Conservation (phyloP, 1,284 basidiomycete genomes). For the Ustilago tritici region DNA sequence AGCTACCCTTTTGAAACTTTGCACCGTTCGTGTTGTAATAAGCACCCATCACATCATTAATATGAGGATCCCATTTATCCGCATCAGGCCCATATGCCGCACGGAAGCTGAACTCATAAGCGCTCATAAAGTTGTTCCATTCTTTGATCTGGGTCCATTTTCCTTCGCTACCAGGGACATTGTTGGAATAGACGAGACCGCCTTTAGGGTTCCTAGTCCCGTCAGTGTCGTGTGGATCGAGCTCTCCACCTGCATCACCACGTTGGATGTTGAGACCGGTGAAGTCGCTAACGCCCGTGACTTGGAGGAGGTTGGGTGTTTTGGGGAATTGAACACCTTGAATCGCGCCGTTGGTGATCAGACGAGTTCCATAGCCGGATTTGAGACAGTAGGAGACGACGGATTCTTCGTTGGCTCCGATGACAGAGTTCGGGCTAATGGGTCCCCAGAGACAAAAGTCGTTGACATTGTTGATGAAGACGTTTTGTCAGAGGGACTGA, state of each 20-base stretch:
- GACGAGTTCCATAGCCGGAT: slow-evolving; percentile 72
- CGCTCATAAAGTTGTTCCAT: slow-evolving; percentile 58
- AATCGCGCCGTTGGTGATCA: slow-evolving; percentile 82
- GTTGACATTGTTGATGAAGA: slow-evolving; percentile 61
- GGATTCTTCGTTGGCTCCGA: slow-evolving; percentile 72
- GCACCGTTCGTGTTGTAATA: slow-evolving; percentile 40
- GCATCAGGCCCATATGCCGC: slow-evolving; percentile 52
- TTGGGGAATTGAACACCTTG: slow-evolving; percentile 78
- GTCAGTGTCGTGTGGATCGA: slow-evolving; percentile 58
- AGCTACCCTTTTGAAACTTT: slow-evolving; percentile 46
- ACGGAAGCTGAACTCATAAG: slow-evolving; percentile 55
- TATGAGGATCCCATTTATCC: slow-evolving; percentile 51
- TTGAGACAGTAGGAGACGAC: slow-evolving; percentile 80
- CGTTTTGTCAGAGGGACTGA: slow-evolving; percentile 62
- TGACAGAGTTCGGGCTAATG: slow-evolving; percentile 35
- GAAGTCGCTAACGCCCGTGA: slow-evolving; percentile 77
- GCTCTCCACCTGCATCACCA: slow-evolving; percentile 52
- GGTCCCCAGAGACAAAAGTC: slow-evolving; percentile 67
- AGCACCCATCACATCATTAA: slow-evolving; percentile 56
- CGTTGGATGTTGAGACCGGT: slow-evolving; percentile 72
- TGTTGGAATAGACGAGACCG: slow-evolving; percentile 52
- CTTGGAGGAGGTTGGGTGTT: slow-evolving; percentile 78
- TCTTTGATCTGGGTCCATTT: slow-evolving; percentile 51
- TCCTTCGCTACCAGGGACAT: slow-evolving; percentile 40
- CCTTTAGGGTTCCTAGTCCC: slow-evolving; percentile 57